phyloP scores from a whole-genome alignment of 257 asterid species.

The Solanum gandarillasii region DNA sequence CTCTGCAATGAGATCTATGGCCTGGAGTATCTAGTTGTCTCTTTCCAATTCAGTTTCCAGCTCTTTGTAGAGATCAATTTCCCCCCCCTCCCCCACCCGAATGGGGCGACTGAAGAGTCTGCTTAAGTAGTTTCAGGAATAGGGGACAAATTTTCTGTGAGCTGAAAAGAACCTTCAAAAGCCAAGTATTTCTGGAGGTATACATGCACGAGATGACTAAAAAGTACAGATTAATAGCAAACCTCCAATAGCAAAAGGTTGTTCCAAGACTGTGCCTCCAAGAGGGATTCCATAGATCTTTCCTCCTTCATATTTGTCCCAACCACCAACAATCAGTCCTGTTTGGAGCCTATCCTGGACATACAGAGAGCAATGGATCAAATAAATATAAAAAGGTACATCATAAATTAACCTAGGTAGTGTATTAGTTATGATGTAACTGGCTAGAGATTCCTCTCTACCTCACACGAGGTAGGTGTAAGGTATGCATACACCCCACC shows the following conservation, averaged over 20 bases:
- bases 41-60: not conserved
- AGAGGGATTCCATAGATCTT: conserved; percentile 84
- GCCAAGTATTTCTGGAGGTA: not conserved
- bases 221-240: conserved; percentile 3
- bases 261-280: conserved; percentile 83
- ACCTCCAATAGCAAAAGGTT: conserved; percentile 95
- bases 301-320: conserved; percentile 97
- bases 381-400: not conserved
- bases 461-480: not conserved
- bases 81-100: not conserved
- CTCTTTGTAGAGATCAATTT: not conserved
- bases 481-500: not conserved
- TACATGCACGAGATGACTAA: not conserved
- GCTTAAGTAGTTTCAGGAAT: not conserved
- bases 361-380: not conserved
- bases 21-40: not conserved
- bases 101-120: not conserved
- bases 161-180: not conserved
- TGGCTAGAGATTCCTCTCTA: not conserved
- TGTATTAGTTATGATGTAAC: not conserved
- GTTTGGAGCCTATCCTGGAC: conserved; percentile 80
- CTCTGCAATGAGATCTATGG: not conserved
- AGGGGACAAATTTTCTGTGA: not conserved
- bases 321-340: conserved; percentile 92
- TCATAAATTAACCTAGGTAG: not conserved